Base-by-base conservation (phyloP, 2,329 filamentous ascomycete species). In the Drechslerella dactyloides region DNA sequence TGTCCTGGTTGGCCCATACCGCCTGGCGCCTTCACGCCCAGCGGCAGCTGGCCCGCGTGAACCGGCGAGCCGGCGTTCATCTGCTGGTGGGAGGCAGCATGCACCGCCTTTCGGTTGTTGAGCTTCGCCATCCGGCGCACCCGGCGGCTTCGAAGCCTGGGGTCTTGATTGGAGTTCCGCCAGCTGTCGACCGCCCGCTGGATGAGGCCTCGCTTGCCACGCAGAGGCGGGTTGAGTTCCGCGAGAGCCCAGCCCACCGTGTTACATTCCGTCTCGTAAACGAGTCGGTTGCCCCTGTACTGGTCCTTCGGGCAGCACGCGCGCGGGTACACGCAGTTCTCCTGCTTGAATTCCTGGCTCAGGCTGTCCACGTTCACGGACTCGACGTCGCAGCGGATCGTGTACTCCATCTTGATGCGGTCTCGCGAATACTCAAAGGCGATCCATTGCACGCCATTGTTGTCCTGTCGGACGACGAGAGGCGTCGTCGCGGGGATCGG, bases 191-290 rank as follows among this genome's bases (percentile, higher is more conserved):
- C 94, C 1, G 94, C 94, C 75, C 94, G 86, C 82, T 99, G 94
- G 76, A 99, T 99, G 70, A 99, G 84, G 6, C 94, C 94, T 76
- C 94, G 87, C 84, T 97, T 97, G 76, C 93, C 93, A 74, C 93
- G 87, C 69, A 97, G 84, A 66, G 90, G 90, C 6, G 92, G 89
- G 80, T 99, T 99, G 60, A 99, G 82, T 78, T 97, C 90, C 1
- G 94, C 94, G 75, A 99, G 82, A 11, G 93, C 93, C 94, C 94
- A 99, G n/a, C 94, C 94, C n/a, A 99, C 94, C 0, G 92, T 91
- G 81, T 99, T 99, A 84, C 94, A 99, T 82, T 99, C 94, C 15
- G 91, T 97, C 83, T 99, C 94, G 80, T 99, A 99, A 76, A 94
- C 90, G 75, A 97, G 82, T 15, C 94, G 89, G 80, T 99, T 99